Conservation (phyloP, 2,329 filamentous ascomycete genomes). For the Boeremia exigua region DNA sequence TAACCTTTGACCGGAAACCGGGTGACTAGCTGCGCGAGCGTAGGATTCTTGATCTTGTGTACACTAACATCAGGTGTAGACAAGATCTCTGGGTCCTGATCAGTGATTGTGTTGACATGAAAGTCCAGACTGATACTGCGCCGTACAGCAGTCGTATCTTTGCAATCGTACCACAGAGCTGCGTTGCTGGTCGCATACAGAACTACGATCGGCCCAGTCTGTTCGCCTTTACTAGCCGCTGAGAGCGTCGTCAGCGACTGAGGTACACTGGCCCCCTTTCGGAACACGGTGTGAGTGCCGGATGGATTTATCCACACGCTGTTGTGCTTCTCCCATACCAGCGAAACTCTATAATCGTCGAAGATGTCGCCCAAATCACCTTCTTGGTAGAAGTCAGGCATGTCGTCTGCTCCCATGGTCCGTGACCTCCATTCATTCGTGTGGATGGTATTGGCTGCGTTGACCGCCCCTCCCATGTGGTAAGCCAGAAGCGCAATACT, state of each 20-base stretch:
- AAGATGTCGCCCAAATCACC: background rate
- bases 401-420: background rate
- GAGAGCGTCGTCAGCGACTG: background rate
- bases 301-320: background rate
- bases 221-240: no score
- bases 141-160: slow-evolving; percentile 9
- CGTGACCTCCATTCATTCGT: background rate
- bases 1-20: slow-evolving; percentile 1
- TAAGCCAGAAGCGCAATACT: no score
- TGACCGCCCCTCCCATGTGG: background rate
- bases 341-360: background rate
- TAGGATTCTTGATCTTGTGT: background rate
- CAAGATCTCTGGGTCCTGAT: background rate
- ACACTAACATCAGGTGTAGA: background rate
- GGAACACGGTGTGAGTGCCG: background rate
- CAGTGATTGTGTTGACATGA: slow-evolving; percentile 13
- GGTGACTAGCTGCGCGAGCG: background rate
- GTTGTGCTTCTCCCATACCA: background rate
- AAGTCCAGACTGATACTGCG: slow-evolving; percentile 18
- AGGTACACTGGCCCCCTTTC: background rate
- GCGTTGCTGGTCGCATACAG: background rate
- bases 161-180: slow-evolving; percentile 20
- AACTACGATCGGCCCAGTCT: background rate
- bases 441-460: background rate
- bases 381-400: background rate